Evolutionary conservation across 352 stramenopile genomes (phyloP), one percentile per base, ranked within the genome.

Genomic region (Pythium aristosporum): DNA sequence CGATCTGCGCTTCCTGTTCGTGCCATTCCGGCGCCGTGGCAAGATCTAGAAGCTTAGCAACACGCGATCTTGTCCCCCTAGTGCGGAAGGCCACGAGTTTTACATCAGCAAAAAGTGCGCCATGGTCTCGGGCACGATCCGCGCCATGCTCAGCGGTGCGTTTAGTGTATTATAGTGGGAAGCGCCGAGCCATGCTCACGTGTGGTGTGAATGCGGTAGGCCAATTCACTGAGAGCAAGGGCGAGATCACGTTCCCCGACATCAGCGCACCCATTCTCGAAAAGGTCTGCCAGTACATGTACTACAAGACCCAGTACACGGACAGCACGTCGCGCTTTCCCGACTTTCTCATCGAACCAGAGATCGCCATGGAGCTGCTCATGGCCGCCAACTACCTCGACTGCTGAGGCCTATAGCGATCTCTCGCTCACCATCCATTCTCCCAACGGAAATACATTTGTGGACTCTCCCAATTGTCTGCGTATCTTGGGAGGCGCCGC

Each of bases 351-450:
- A 99, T 99, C 71, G 96, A 99, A 74, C 97, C 97, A 6, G 97
- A 99, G 85, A 89, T 99, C 69, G 96, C 94, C 57, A 90, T 98
- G 69, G 96, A 99, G 73, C 77, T 99, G 56, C 82, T 99, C 61
- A 99, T 99, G 93, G 96, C 96, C 4, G 89, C 95, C 47, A 99
- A 99, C 73, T 99, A 98, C 81, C 79, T 99, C 56, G 96, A 99
- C 75, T 97, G 86, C 57, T 97, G 79, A 68, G 39, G 39, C 18
- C 25, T 5, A 2, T 30, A 5, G 25, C 25, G 25, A 43, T 43
- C 16, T 43, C 16, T 46, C 8, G 13, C 13, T 46, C 41, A 15
- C 41, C 43, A 25, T 1, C 11, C 20, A 25, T 16, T 30, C 15
- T 52, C 21, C 46, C 1, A 28, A 53, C 42, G n/a, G 16, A 53